Evolutionary conservation across 371 early-diverging fungal species (phyloP), one percentile per base, ranked within the genome.

Genomic region (Mortierella sp.): DNA sequence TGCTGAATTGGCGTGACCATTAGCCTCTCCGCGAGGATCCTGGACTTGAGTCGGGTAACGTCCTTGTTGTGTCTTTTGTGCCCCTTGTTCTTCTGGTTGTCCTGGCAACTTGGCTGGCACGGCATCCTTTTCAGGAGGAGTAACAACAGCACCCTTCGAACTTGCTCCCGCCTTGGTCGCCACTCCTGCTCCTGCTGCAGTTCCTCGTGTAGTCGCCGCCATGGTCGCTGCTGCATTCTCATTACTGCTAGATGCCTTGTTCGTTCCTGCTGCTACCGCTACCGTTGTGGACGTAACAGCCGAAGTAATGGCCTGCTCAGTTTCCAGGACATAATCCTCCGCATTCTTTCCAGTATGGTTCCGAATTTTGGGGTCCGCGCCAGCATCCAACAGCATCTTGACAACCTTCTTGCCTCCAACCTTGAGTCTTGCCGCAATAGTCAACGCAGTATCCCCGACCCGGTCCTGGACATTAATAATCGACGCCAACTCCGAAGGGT

Each of bases 371-470:
- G 91, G 74, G 81, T 95, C 94, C 0, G 98, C 98, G 9, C 98
- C 98, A 4, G 94, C 95, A 26, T 96, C 94, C 47, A 97, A 76
- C 48, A 99, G 86, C 82, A 96, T 83, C 78, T 94, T 90, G 8
- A 96, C 94, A 14, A 98, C 77, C 13, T 91, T 91, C 52, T 94
- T 91, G 73, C 95, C 94, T 14, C 97, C 97, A 14, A 93, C 88
- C n/a, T 71, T 70, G 57, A 82, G 65, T 42, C 96, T 90, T n/a
- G 97, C 95, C 2, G 98, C 97, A 55, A 98, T 93, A 71, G 94
- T 96, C 65, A 98, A 80, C 10, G 98, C 97, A 0, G 99, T 98
- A 77, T 99, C 96, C 4, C 99, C 99, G 52, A 92, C 93, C 13
- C 80, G 89, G 78, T 99, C 99, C 84, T 95, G 94, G 21, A 94